Base-by-base conservation (phyloP, 306 rosid species). In the Trifolium dubium region DNA sequence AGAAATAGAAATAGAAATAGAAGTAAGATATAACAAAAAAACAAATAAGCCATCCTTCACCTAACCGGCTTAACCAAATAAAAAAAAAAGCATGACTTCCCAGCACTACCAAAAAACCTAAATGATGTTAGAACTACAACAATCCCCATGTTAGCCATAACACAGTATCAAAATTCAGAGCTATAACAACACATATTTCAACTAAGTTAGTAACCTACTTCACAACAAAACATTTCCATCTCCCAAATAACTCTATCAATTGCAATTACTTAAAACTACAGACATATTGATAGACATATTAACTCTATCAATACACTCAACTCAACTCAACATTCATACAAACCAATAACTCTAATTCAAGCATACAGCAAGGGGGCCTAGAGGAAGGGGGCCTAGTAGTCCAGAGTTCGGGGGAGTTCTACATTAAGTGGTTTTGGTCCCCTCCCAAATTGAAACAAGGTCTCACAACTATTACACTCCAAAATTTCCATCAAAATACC, bases 131-230 rank as follows among this genome's bases (percentile, higher is more conserved):
- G 17, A 49, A 53, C 44, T 44, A 18, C 5, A 30, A n/a, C 60
- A 10, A 41, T 54, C 41, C 14, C 40, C 31, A 32, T 31, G 8
- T 35, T 51, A 46, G 29, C 23, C 30, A 65, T 30, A 13, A 18
- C 13, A 56, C 10, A 34, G 9, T n/a, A n/a, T n/a, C n/a, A n/a
- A n/a, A n/a, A n/a, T 66, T 67, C 56, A 59, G 19, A 30, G 56
- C 47, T 74, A 43, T 23, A 67, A 4, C 59, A 46, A 62, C 40
- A 23, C 23, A 41, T 5, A 5, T 18, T 41, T 32, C 10, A 19
- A 64, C 19, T 28, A 75, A 35, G 32, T 51, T 80, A 65, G 14
- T 49, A 54, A 46, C 6, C 65, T 80, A 58, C 73, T 40, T 54
- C 7, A 14, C 47, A 35, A 44, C n/a, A 46, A 19, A 58, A 64